A percentile compares a stretch with the other conserved stretches of the same genome.
phyloP scores from a whole-genome alignment of 1,284 basidiomycete genomes.

The Thecaphora thlaspeos region DNA sequence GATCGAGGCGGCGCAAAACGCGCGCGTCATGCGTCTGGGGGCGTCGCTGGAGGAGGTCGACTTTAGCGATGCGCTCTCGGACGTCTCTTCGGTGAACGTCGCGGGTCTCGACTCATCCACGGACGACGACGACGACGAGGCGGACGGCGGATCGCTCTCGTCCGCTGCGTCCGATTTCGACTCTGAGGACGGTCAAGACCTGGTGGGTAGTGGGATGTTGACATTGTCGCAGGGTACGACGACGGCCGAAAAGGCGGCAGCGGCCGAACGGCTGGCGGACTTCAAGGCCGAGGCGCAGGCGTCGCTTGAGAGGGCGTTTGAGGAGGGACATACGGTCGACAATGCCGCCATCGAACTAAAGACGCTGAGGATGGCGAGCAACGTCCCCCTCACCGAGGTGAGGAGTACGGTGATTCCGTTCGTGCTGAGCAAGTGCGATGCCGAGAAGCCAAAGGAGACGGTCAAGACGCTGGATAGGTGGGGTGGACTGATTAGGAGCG shows the following conservation, averaged over 20 bases:
- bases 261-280: slow-evolving; percentile 61
- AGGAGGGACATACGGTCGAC: slow-evolving; percentile 84
- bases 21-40: slow-evolving; percentile 34
- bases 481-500: slow-evolving; percentile 56
- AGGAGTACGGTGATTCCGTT: slow-evolving; percentile 71
- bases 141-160: slow-evolving; percentile 9
- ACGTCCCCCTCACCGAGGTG: slow-evolving; percentile 76
- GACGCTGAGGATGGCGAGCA: slow-evolving; percentile 88
- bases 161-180: slow-evolving; percentile 5
- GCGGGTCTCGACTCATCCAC: slow-evolving; percentile 26
- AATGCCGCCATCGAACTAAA: slow-evolving; percentile 89
- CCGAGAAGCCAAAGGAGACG: slow-evolving; percentile 39
- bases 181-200: slow-evolving; percentile 24
- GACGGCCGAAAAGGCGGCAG: slow-evolving; percentile 39
- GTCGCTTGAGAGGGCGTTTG: slow-evolving; percentile 82
- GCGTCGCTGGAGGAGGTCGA: slow-evolving; percentile 31
- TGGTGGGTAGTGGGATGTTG: slow-evolving; percentile 41
- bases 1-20: slow-evolving; percentile 36
- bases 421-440: slow-evolving; percentile 41
- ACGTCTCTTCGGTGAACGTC: slow-evolving; percentile 43
- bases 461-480: slow-evolving; percentile 56
- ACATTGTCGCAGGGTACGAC: slow-evolving; percentile 36
- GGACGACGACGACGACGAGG: slow-evolving; percentile 28
- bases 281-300: slow-evolving; percentile 75
- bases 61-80: slow-evolving; percentile 32